phyloP scores from a whole-genome alignment of 306 rosid genomes.

The Sindora glabra region DNA sequence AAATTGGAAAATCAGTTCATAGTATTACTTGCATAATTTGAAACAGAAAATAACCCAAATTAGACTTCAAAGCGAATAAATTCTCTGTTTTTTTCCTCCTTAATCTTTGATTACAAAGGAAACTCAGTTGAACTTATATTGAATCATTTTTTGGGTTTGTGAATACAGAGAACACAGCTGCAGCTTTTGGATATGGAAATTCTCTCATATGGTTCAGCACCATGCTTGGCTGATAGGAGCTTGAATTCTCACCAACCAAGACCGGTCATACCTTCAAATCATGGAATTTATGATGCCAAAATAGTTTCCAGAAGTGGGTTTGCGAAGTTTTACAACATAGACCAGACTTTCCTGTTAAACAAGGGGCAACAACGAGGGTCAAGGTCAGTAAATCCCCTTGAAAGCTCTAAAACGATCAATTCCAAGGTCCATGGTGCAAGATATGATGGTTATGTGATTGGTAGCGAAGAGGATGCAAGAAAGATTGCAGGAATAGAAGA shows the following conservation, averaged over 20 bases:
- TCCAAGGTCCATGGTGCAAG: conserved; percentile 39
- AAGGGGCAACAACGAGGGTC: not conserved
- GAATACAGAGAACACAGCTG: conserved; percentile 31
- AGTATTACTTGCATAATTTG: not conserved
- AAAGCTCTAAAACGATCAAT: conserved; percentile 17
- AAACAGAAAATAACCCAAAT: not conserved
- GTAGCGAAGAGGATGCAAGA: conserved; percentile 45
- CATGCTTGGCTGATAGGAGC: conserved; percentile 34
- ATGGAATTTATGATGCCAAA: conserved; percentile 18
- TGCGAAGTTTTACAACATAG: conserved; percentile 17
- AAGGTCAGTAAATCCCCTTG: conserved; percentile 3
- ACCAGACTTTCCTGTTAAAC: conserved; percentile 5
- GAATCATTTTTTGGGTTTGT: conserved; percentile 14
- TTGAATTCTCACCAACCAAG: conserved; percentile 25
- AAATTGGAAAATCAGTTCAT: not conserved
- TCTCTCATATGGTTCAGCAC: conserved; percentile 47
- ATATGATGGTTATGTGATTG: conserved; percentile 61
- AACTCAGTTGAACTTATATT: conserved; percentile 4
- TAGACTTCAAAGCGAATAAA: not conserved
- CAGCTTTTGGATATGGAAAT: conserved; percentile 57
- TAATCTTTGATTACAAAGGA: not conserved
- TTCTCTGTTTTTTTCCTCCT: not conserved
- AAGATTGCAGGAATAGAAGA: conserved; percentile 35
- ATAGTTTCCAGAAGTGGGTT: conserved; percentile 18
- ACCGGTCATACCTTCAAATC: conserved; percentile 24